These are phyloP conservation scores for Mucor plumbeus DNA, from an alignment of 371 early-diverging fungal genomes.

Conservation along the genomic window DNA sequence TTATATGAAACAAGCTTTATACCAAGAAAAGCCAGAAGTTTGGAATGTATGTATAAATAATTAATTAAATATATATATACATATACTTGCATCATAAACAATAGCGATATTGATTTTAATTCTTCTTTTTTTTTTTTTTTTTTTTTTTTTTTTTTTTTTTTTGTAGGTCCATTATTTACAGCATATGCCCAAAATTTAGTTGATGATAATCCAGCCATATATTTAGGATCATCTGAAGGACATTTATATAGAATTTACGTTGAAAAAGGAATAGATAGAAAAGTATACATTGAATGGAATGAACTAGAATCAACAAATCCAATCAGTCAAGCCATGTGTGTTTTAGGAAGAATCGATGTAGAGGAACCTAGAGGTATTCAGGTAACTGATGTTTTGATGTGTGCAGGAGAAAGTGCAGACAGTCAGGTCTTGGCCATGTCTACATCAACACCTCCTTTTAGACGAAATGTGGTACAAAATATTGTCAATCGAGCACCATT, in stretches of 20 bases:
- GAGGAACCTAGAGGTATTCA: not conserved
- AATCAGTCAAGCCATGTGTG: conserved; percentile 39
- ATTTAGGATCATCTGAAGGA: conserved; percentile 45
- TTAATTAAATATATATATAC: too few species aligned
- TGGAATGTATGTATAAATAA: conserved; percentile 34
- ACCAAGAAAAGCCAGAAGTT: conserved; percentile 27
- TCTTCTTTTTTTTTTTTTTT: not conserved
- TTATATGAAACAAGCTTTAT: conserved; percentile 35
- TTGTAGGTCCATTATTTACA: conserved; percentile 40
- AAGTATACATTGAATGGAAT: conserved; percentile 21
- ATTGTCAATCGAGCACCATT: conserved; percentile 45
- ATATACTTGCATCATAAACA: too few species aligned
- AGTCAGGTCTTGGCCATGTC: conserved; percentile 44
- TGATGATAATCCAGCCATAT: conserved; percentile 16
- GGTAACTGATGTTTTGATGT: conserved; percentile 22
- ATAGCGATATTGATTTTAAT: too few species aligned
- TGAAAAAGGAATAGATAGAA: conserved; percentile 1
- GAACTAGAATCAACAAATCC: conserved; percentile 26
- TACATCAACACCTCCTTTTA: not conserved
- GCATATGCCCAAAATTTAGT: conserved; percentile 25
- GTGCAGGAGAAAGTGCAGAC: conserved; percentile 48
- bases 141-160: not conserved
- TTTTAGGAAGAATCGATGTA: conserved; percentile 30
- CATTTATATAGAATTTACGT: conserved; percentile 29
- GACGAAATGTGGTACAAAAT: conserved; percentile 24